A percentile compares a stretch with the other conserved stretches of the same genome.
Evolutionary conservation across 2,329 filamentous ascomycete genomes (phyloP).

Genomic region (Clarireedia paspali): DNA sequence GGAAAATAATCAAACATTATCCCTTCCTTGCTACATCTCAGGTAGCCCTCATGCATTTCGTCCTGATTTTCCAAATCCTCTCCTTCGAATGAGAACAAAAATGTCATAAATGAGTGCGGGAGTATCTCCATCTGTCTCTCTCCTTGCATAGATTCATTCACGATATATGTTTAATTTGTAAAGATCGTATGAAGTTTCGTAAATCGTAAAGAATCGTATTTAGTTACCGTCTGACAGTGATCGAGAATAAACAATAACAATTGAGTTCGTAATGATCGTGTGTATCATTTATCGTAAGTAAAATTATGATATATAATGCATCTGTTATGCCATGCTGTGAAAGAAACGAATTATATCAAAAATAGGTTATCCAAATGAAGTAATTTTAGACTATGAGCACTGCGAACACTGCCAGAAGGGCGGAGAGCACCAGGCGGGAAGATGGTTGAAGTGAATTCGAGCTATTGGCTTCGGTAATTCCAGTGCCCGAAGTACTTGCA

Average conservation of each 20-base stretch:
- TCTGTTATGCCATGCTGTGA: background rate
- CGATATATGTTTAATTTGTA: background rate
- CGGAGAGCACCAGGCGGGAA: background rate
- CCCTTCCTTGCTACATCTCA: background rate
- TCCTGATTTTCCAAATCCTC: background rate
- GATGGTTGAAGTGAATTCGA: background rate
- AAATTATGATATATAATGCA: background rate
- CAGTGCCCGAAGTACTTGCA: background rate
- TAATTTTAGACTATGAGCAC: background rate
- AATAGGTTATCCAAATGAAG: background rate
- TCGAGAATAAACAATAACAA: too few relatives aligned
- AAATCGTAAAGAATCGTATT: too few relatives aligned
- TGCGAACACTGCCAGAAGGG: background rate
- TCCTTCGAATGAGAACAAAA: background rate
- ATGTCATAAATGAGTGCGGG: background rate
- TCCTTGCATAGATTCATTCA: background rate
- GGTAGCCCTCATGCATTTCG: background rate
- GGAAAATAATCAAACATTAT: slow-evolving; percentile 2
- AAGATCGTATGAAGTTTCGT: background rate
- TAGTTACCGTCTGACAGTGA: too few relatives aligned
- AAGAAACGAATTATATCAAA: background rate
- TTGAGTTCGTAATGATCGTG: background rate
- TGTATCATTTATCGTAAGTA: background rate
- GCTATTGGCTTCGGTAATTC: background rate
- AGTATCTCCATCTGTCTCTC: background rate